These are phyloP conservation scores for Fragaria nilgerrensis DNA, from an alignment of 306 rosid genomes.

Conservation along the genomic window DNA sequence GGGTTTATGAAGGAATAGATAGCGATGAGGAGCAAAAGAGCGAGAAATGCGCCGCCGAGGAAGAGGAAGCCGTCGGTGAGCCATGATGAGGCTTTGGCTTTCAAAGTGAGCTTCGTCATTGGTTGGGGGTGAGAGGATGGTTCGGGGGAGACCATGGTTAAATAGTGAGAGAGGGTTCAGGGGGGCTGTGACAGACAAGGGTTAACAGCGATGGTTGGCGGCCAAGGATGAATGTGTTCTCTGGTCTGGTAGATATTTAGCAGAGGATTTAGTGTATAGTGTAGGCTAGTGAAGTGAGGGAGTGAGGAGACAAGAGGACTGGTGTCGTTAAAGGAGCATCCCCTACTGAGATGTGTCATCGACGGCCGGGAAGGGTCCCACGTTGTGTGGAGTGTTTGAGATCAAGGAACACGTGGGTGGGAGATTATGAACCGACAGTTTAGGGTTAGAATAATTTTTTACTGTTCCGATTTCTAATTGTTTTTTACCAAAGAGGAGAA, in stretches of 20 bases:
- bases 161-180: neutral
- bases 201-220: neutral
- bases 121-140: conserved; percentile 16
- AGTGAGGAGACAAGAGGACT: neutral
- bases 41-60: conserved; percentile 56
- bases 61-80: conserved; percentile 51
- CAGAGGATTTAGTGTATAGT: neutral
- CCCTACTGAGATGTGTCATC: neutral
- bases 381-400: neutral
- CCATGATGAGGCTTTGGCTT: conserved; percentile 42
- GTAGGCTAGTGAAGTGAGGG: neutral
- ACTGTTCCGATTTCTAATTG: neutral
- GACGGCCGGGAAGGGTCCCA: neutral
- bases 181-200: neutral
- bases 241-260: neutral
- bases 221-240: neutral
- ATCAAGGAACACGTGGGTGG: neutral
- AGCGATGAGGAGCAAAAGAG: conserved; percentile 57
- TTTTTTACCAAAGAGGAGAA: neutral
- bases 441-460: neutral
- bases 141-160: conserved; percentile 48
- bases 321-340: neutral
- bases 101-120: conserved; percentile 45
- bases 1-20: conserved; percentile 42
- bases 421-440: conserved; percentile 8